Conservation (phyloP, 208 protist genomes). For the Leishmania martiniquensis region DNA sequence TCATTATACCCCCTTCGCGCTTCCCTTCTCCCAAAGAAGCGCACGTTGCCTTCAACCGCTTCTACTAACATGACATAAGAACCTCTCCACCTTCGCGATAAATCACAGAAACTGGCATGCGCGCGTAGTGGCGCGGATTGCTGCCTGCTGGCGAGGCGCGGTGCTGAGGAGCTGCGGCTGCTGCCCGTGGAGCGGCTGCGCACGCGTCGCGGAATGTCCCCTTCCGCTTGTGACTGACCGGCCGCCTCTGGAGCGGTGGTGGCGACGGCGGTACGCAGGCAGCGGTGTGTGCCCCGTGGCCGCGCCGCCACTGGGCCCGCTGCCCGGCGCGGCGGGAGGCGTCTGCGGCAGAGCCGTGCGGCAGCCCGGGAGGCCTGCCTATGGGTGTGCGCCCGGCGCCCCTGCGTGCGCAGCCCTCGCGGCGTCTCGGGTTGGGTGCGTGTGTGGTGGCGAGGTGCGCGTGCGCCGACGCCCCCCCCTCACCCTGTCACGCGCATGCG, state of each 20-base stretch:
- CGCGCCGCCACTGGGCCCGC: slow-evolving; percentile 19
- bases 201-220: neutral
- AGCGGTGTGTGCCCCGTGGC: neutral
- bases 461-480: too few relatives aligned
- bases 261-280: neutral
- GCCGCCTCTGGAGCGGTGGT: neutral
- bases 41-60: too few relatives aligned
- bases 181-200: too few relatives aligned
- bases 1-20: too few relatives aligned
- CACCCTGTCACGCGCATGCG: too few relatives aligned
- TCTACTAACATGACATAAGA: too few relatives aligned
- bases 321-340: slow-evolving; percentile 12
- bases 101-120: too few relatives aligned
- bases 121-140: neutral
- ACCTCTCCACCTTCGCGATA: too few relatives aligned
- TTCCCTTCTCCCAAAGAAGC: too few relatives aligned
- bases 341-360: slow-evolving; percentile 37
- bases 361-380: slow-evolving; percentile 55
- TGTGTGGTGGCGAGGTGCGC: too few relatives aligned
- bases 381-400: slow-evolving; percentile 52
- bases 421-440: too few relatives aligned
- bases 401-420: slow-evolving; percentile 1
- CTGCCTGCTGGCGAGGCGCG: neutral
- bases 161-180: too few relatives aligned
- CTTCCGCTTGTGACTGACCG: neutral